Conservation (phyloP, 345 rosid genomes). For the Durio zibethinus region DNA sequence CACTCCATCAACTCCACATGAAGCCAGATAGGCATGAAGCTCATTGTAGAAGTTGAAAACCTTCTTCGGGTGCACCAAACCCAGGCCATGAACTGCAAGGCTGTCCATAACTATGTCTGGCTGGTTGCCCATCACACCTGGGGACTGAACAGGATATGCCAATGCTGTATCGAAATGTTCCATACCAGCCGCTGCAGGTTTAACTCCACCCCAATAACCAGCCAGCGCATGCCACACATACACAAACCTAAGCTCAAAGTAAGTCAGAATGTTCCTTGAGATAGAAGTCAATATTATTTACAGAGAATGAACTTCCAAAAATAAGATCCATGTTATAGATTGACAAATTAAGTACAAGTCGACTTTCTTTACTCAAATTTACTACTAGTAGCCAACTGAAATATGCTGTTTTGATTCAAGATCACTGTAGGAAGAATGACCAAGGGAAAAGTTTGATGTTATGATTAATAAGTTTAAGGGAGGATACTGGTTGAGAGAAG, state of each 20-base stretch:
- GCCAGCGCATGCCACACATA: constrained; percentile 98
- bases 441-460: no score
- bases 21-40: constrained; percentile 88
- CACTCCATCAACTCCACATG: constrained; percentile 95
- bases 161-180: constrained; percentile 88
- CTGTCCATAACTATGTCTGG: constrained; percentile 96
- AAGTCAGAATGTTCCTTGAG: background rate
- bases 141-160: constrained; percentile 86
- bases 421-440: background rate
- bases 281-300: background rate
- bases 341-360: background rate
- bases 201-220: constrained; percentile 99
- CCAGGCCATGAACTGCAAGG: constrained; percentile 80
- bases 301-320: background rate
- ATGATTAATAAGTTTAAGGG: no score
- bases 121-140: constrained; percentile 86
- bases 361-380: background rate
- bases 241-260: constrained; percentile 45
- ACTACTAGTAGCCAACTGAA: background rate
- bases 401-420: background rate
- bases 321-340: background rate
- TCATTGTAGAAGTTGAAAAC: constrained; percentile 95
- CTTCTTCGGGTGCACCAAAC: constrained; percentile 88
- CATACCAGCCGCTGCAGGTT: constrained; percentile 91
- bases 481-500: no score